Conservation (phyloP, 176 grass and related monocot genomes). For the Raddia distichophylla region DNA sequence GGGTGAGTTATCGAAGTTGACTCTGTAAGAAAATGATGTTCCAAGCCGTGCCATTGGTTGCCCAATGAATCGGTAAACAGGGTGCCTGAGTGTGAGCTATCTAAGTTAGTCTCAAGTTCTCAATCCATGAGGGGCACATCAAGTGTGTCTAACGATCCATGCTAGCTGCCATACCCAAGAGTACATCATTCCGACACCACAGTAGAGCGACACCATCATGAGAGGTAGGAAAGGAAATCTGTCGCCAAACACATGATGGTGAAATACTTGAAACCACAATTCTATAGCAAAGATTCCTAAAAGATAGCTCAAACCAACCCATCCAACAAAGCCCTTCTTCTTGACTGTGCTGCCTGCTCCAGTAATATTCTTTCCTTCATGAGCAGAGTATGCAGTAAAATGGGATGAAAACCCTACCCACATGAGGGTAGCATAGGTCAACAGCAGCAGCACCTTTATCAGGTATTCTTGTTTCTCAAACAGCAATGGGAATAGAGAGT, state of each 20-base stretch:
- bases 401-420: constrained; percentile 75
- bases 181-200: constrained; percentile 81
- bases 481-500: constrained; percentile 78
- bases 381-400: constrained; percentile 39
- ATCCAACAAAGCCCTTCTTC: constrained; percentile 61
- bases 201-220: constrained; percentile 73
- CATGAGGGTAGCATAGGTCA: constrained; percentile 59
- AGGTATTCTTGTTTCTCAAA: constrained; percentile 85
- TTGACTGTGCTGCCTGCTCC: constrained; percentile 6
- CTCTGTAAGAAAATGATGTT: background rate
- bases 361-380: constrained; percentile 35
- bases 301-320: constrained; percentile 55
- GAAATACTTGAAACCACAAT: constrained; percentile 67
- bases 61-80: background rate
- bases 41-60: background rate
- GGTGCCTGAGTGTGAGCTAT: background rate
- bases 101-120: background rate
- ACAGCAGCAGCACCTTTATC: constrained; percentile 75
- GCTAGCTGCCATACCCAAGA: constrained; percentile 88
- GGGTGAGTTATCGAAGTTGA: background rate
- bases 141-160: constrained; percentile 59
- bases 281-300: constrained; percentile 64
- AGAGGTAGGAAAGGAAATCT: constrained; percentile 85
- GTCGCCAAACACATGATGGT: constrained; percentile 60
- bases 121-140: constrained; percentile 20